Percentiles rank a stretch among this genome's conserved stretches.
These are phyloP conservation scores for Aspergillus neoniger DNA, from an alignment of 2,329 filamentous ascomycete species.

Conservation along the genomic window DNA sequence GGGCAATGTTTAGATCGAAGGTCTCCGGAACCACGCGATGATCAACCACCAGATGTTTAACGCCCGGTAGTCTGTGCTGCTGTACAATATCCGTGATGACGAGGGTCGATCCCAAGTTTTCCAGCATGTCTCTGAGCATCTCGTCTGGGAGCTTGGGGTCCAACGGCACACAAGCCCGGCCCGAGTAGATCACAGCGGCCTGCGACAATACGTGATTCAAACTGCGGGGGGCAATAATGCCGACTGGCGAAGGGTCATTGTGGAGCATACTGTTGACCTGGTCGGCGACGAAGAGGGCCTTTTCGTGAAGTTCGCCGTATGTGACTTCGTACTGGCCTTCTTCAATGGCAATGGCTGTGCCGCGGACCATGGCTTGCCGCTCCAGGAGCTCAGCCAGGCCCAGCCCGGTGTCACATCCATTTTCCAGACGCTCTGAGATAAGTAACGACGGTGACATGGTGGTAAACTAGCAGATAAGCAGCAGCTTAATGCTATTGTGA, in stretches of 20 bases:
- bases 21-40: neutral
- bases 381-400: neutral
- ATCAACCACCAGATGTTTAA: slow-evolving; percentile 4
- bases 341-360: slow-evolving; percentile 1
- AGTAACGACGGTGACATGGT: neutral
- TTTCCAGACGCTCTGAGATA: neutral
- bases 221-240: slow-evolving; percentile 12
- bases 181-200: slow-evolving; percentile 14
- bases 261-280: neutral
- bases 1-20: neutral
- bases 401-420: neutral
- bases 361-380: neutral
- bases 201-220: slow-evolving; percentile 17
- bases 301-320: slow-evolving; percentile 7
- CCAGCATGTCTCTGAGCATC: slow-evolving; percentile 5
- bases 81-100: slow-evolving; percentile 27
- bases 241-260: slow-evolving; percentile 1
- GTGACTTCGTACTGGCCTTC: neutral
- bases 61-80: slow-evolving; percentile 27
- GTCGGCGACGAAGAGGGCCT: neutral
- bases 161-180: slow-evolving; percentile 17
- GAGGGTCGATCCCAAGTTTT: slow-evolving; percentile 2
- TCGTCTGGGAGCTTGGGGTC: slow-evolving; percentile 8
- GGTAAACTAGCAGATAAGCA: neutral
- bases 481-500: too few relatives aligned